Evolutionary conservation across 2,329 filamentous ascomycete genomes (phyloP).

Genomic region (Fusarium circinatum): DNA sequence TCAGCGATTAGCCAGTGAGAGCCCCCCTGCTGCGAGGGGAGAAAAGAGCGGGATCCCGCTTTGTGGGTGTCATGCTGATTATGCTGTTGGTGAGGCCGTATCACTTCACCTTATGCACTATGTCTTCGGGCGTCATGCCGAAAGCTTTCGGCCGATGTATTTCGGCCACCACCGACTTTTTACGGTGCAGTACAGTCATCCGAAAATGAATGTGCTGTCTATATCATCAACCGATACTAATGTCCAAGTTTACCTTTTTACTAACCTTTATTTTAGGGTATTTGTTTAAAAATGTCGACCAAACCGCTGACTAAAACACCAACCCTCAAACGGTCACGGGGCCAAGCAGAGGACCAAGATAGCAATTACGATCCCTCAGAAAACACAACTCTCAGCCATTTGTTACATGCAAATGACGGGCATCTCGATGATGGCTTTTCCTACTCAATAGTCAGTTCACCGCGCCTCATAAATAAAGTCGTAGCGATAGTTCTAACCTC

Average conservation of each 20-base stretch:
- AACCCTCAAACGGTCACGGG: not conserved
- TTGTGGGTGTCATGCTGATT: not conserved
- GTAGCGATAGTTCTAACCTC: not conserved
- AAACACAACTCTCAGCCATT: not conserved
- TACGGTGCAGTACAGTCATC: not conserved
- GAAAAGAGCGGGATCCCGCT: not conserved
- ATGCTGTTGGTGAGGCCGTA: not conserved
- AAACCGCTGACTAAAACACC: not conserved
- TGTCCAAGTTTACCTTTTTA: not conserved
- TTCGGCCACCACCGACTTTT: conserved; percentile 30
- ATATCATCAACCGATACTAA: not conserved
- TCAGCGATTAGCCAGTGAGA: not conserved
- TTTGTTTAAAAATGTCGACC: not conserved
- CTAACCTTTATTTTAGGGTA: not conserved
- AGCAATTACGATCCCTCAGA: not conserved
- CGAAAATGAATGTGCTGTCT: not conserved
- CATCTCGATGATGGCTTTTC: not conserved
- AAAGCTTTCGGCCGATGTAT: conserved; percentile 29
- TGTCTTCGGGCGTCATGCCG: conserved; percentile 1
- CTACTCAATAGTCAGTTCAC: not conserved
- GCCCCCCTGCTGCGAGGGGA: not conserved
- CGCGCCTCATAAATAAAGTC: not conserved
- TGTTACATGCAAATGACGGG: not conserved
- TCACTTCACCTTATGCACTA: not conserved
- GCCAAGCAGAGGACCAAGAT: not conserved